Conservation (phyloP, 2,329 filamentous ascomycete genomes). For the Nemania abortiva region DNA sequence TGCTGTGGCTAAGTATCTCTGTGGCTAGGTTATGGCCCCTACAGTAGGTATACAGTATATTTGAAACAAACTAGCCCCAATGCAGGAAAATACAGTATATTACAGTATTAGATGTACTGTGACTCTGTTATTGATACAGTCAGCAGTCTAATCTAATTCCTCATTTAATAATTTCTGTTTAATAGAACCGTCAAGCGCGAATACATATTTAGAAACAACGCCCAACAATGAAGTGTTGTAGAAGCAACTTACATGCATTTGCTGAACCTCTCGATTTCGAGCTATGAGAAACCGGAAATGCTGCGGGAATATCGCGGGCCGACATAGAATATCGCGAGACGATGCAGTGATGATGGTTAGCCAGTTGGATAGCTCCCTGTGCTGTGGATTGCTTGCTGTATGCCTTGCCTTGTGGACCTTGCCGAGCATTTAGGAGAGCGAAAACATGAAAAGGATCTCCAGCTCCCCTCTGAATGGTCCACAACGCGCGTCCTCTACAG, state of each 20-base stretch:
- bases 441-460: slow-evolving; percentile 1
- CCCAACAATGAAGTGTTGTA: no score
- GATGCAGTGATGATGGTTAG: not conserved
- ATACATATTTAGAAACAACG: no score
- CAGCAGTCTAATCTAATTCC: no score
- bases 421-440: slow-evolving; percentile 21
- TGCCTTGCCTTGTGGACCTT: slow-evolving; percentile 17
- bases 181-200: no score
- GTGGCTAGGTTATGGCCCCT: not conserved
- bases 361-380: not conserved
- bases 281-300: not conserved
- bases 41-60: no score
- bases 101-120: not conserved
- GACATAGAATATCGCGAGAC: not conserved
- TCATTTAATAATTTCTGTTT: no score
- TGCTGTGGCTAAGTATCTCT: no score
- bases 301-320: not conserved
- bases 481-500: slow-evolving; percentile 1
- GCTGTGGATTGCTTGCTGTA: no score
- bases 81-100: not conserved
- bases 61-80: not conserved
- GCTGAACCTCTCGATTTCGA: not conserved
- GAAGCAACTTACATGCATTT: not conserved
- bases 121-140: not conserved
- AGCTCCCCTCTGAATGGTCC: not conserved